A percentile compares a stretch with the other conserved stretches of the same genome.
Evolutionary conservation across 371 early-diverging fungal genomes (phyloP).

Genomic region (Mucor irregularis): DNA sequence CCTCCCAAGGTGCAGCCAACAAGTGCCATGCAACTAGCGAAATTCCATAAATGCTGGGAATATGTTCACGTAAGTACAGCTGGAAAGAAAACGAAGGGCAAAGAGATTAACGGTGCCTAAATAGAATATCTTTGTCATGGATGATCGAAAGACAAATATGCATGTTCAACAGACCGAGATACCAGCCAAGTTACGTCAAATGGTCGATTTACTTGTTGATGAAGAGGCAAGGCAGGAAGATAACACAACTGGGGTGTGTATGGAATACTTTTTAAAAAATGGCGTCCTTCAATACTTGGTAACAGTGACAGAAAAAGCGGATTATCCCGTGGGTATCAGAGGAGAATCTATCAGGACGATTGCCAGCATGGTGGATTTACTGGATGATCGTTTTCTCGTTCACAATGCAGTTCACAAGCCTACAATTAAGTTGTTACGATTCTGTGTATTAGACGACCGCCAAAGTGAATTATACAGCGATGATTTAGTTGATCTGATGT

Average conservation of each 20-base stretch:
- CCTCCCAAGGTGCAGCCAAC: conserved; percentile 67
- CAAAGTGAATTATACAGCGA: conserved; percentile 74
- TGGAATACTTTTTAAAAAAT: conserved; percentile 89
- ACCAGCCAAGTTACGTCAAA: conserved; percentile 70
- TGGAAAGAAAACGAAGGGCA: not conserved
- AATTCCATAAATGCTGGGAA: conserved; percentile 79
- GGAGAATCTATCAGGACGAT: conserved; percentile 82
- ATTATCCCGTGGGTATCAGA: conserved; percentile 85
- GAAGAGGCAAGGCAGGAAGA: conserved; percentile 82
- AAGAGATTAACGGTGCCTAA: not conserved
- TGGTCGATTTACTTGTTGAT: conserved; percentile 90
- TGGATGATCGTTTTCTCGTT: conserved; percentile 87
- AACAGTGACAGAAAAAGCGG: conserved; percentile 70
- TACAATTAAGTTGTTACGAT: conserved; percentile 73
- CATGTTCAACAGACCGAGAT: conserved; percentile 81
- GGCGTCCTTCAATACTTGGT: conserved; percentile 81
- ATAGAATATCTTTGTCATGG: conserved; percentile 62
- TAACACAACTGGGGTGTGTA: conserved; percentile 82
- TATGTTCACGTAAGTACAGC: conserved; percentile 58
- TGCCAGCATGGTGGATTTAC: conserved; percentile 79
- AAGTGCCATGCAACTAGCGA: conserved; percentile 65
- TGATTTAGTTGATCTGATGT: conserved; percentile 86
- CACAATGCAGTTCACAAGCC: conserved; percentile 91
- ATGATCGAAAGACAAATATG: conserved; percentile 54
- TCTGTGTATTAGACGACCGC: conserved; percentile 63